These are phyloP conservation scores for Lasiosphaeris hirsuta DNA, from an alignment of 495 filamentous ascomycete genomes.

Conservation along the genomic window DNA sequence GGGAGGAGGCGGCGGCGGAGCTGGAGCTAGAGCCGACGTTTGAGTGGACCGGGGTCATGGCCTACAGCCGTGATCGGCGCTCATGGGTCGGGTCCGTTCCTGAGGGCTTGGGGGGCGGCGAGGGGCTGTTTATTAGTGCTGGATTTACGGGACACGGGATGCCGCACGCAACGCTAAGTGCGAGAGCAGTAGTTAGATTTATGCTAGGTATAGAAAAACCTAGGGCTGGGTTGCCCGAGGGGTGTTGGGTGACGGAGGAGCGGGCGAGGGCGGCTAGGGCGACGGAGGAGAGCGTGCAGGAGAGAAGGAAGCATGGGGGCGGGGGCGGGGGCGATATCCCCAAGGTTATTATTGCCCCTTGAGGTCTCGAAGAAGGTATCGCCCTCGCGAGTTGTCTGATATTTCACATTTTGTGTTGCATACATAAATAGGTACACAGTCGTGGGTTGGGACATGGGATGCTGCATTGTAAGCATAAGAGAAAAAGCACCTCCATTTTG, in stretches of 20 bases:
- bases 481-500: no score
- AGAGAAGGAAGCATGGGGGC: not conserved
- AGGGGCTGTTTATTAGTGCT: conserved; percentile 32
- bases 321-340: no score
- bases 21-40: conserved; percentile 53
- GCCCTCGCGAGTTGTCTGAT: no score
- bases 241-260: conserved; percentile 45
- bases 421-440: no score
- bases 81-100: conserved; percentile 67
- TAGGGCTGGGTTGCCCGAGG: conserved; percentile 36
- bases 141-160: conserved; percentile 75
- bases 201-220: conserved; percentile 12
- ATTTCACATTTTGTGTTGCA: no score
- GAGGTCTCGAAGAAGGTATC: no score
- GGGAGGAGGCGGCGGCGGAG: no score
- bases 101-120: conserved; percentile 36
- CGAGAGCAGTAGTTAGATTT: conserved; percentile 40
- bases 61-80: conserved; percentile 62
- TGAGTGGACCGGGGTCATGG: conserved; percentile 85
- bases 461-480: no score
- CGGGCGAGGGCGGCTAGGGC: conserved; percentile 27
- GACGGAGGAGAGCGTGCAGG: conserved; percentile 5
- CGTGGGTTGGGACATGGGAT: no score
- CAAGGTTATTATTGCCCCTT: no score
- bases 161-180: conserved; percentile 64